A percentile compares a stretch with the other conserved stretches of the same genome.
Evolutionary conservation across 257 asterid species (phyloP).

Genomic region (Przewalskia tangutica): DNA sequence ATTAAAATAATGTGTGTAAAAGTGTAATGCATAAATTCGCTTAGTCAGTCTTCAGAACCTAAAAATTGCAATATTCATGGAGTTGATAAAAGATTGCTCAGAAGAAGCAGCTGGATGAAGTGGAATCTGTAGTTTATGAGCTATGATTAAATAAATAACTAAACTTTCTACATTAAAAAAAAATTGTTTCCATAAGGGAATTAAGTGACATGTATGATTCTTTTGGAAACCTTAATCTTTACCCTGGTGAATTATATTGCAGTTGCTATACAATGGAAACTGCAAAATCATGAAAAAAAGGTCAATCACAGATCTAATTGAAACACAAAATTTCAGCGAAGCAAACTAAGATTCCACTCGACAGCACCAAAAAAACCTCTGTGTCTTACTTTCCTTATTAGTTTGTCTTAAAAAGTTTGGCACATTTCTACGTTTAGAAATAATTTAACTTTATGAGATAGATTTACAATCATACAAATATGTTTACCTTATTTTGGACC

Average conservation of each 20-base stretch:
- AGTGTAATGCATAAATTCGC: background rate
- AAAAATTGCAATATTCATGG: no score
- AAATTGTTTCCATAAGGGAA: background rate
- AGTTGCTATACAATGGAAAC: background rate
- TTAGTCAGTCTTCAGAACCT: no score
- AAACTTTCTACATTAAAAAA: background rate
- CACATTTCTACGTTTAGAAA: no score
- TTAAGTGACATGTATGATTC: background rate
- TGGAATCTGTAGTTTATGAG: background rate
- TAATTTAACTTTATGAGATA: no score
- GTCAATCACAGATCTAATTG: background rate
- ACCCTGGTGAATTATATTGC: background rate
- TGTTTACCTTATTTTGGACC: no score
- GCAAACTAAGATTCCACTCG: background rate
- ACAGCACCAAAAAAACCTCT: background rate
- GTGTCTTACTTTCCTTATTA: no score
- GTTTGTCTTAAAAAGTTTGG: no score
- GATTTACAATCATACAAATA: no score
- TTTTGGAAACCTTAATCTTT: background rate
- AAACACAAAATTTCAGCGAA: background rate
- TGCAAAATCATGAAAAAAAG: background rate
- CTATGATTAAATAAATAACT: background rate
- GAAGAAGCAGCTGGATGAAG: background rate
- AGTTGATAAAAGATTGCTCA: no score
- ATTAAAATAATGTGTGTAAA: background rate